Base-by-base conservation (phyloP, 2,329 filamentous ascomycete species). In the Chaetomiaceae sp. region DNA sequence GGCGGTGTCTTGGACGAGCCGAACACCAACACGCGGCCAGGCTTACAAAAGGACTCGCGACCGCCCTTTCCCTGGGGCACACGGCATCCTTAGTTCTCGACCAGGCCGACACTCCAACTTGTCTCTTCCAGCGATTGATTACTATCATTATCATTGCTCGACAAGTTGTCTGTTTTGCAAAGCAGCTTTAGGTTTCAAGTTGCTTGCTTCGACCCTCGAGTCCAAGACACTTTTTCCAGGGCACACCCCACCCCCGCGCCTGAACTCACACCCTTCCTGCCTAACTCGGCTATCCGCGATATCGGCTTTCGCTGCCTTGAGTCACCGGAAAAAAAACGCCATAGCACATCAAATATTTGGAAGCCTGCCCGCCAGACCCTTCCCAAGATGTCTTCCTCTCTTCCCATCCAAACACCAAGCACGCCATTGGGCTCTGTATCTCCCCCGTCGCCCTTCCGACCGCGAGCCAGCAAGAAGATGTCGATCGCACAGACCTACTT, bases 401-500 rank as follows among this genome's bases (percentile, higher is more conserved):
- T 59, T 11, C 53, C 59, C 49, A 59, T 57, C 27, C 43, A 54
- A 55, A 54, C 54, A 56, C 50, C 59, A 53, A 51, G 44, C 45
- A 48, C 47, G 50, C 52, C 56, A 51, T 47, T 56, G 50, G 47
- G 22, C 22, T 53, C 53, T 64, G 50, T 63, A 66, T 55, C 66
- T 65, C 49, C 66, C 70, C 68, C 71, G 61, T 72, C 73, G 33
- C 64, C 75, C 47, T 72, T 75, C 61, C 74, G 76, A 71, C 80
- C 87, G 76, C 88, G 91, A 74, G 91, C 87, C 76, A 47, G 23
- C 46, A 50, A 50, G 25, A 64, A 61, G 54, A 97, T 97, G 94
- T 95, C 88, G 71, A 87, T 97, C 77, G 95, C 92, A 25, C 91
- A 96, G 76, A 97, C 92, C 58, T 99, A 97, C 87, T 96, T 90